These are phyloP conservation scores for Tolypocladium tropicale DNA, from an alignment of 2,329 filamentous ascomycete species.

Conservation along the genomic window DNA sequence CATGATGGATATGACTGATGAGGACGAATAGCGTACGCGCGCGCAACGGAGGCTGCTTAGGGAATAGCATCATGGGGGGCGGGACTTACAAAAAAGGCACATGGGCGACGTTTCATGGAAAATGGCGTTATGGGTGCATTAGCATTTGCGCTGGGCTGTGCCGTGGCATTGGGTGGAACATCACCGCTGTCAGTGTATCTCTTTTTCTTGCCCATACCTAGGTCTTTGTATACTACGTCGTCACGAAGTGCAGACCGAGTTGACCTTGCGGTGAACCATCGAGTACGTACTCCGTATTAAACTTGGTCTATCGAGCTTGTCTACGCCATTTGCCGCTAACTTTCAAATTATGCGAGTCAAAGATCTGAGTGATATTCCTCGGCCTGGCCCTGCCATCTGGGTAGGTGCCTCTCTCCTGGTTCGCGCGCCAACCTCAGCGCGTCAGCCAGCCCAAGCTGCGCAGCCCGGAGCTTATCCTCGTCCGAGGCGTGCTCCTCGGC, in stretches of 20 bases:
- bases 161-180: background rate
- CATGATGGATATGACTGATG: conserved; percentile 48
- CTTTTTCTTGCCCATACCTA: background rate
- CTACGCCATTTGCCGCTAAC: too few relatives aligned
- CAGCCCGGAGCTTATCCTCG: conserved; percentile 4
- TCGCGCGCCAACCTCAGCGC: too few relatives aligned
- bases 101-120: background rate
- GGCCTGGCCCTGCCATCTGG: too few relatives aligned
- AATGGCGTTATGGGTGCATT: background rate
- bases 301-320: too few relatives aligned
- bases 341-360: too few relatives aligned
- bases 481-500: background rate
- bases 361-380: too few relatives aligned
- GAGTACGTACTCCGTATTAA: too few relatives aligned
- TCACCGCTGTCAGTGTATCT: background rate
- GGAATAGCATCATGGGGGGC: background rate
- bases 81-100: background rate
- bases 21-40: conserved; percentile 30
- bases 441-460: conserved; percentile 3
- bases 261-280: background rate
- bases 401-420: too few relatives aligned
- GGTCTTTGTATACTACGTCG: background rate
- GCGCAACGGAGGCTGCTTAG: background rate
- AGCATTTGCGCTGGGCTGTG: background rate
- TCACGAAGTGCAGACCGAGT: background rate